Evolutionary conservation across 1,284 basidiomycete genomes (phyloP).

Genomic region (Taiwanofungus camphoratus): DNA sequence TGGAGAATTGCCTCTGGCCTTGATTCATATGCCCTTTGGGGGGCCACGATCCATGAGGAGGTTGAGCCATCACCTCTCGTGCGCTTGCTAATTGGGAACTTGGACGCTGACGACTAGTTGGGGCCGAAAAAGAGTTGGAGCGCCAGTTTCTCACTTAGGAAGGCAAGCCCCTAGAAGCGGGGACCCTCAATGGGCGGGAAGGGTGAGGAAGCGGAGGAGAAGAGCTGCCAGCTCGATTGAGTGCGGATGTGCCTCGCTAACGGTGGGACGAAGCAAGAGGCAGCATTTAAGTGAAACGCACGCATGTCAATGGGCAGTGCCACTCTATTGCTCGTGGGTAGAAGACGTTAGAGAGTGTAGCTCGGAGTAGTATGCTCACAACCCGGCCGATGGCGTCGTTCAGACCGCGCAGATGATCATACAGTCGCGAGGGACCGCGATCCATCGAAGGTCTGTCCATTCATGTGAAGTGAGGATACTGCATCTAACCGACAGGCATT

Average conservation of each 20-base stretch:
- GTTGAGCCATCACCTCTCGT: conserved; percentile 27
- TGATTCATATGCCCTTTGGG: conserved; percentile 18
- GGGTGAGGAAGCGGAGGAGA: conserved; percentile 22
- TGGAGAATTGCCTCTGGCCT: conserved; percentile 19
- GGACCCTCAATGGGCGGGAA: conserved; percentile 14
- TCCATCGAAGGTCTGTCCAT: conserved; percentile 16
- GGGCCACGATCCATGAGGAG: conserved; percentile 23
- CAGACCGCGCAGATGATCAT: conserved; percentile 26
- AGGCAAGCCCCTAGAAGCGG: conserved; percentile 9
- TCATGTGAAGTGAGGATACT: background rate
- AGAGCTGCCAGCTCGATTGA: conserved; percentile 31
- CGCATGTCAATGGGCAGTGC: conserved; percentile 11
- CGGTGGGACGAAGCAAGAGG: conserved; percentile 15
- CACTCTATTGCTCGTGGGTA: conserved; percentile 3
- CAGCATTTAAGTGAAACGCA: conserved; percentile 20
- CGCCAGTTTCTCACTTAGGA: conserved; percentile 19
- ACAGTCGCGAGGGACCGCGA: conserved; percentile 32
- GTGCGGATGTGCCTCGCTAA: conserved; percentile 43
- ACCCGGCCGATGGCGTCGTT: conserved; percentile 14
- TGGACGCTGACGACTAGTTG: background rate
- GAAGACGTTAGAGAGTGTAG: background rate
- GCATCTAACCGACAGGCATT: background rate
- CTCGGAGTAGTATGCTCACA: background rate
- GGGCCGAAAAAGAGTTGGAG: too few relatives aligned
- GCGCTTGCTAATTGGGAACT: too few relatives aligned